These are phyloP conservation scores for Linnemannia zychae DNA, from an alignment of 192 early-diverging fungal species.

Conservation along the genomic window DNA sequence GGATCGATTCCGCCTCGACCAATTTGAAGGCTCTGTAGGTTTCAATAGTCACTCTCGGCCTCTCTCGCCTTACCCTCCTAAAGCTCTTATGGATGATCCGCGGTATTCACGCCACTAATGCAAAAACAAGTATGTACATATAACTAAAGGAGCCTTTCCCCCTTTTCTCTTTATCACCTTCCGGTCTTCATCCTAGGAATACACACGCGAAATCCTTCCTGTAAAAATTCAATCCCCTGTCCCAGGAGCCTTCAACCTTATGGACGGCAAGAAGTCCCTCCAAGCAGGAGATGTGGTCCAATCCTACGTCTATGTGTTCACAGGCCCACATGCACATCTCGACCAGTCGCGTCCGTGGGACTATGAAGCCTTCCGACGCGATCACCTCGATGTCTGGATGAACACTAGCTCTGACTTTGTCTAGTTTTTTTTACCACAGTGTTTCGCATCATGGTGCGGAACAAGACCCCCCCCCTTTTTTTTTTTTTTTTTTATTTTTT, in stretches of 20 bases:
- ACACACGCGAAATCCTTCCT: slow-evolving; percentile 26
- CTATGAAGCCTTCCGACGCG: slow-evolving; percentile 33
- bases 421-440: not conserved
- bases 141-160: too few relatives aligned
- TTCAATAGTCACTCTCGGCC: not conserved
- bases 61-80: not conserved
- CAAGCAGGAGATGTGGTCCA: slow-evolving; percentile 20
- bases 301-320: slow-evolving; percentile 47
- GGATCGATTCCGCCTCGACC: slow-evolving; percentile 40
- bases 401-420: slow-evolving; percentile 26
- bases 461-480: not conserved
- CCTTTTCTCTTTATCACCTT: not conserved
- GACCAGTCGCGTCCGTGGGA: slow-evolving; percentile 35
- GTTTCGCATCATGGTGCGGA: not conserved
- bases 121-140: too few relatives aligned
- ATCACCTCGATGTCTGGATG: slow-evolving; percentile 39
- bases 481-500: not conserved
- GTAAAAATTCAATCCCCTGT: slow-evolving; percentile 36
- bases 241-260: slow-evolving; percentile 14
- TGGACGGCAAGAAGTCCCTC: slow-evolving; percentile 11
- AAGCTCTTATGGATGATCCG: too few relatives aligned
- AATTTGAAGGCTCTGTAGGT: slow-evolving; percentile 42
- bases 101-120: too few relatives aligned
- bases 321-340: slow-evolving; percentile 28
- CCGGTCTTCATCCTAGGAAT: slow-evolving; percentile 15